Evolutionary conservation across 2,329 filamentous ascomycete genomes (phyloP), one percentile per base, ranked within the genome.

Genomic region (Sporothrix humicola): DNA sequence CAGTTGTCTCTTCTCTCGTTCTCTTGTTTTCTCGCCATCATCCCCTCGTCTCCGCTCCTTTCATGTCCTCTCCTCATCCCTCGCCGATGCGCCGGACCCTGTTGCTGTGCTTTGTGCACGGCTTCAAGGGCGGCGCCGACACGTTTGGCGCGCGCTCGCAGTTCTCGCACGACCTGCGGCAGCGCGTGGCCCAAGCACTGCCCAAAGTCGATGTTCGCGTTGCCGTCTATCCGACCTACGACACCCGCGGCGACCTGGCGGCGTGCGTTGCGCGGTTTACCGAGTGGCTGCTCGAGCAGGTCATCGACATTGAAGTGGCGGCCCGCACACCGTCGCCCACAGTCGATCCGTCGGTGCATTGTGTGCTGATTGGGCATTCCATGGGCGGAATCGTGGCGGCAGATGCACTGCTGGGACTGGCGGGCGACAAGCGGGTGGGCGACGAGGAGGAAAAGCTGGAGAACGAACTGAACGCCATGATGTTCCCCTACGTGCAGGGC

Each of bases 311-410:
- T 78, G 95, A 99, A 83, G 95, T 98, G 73, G 90, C 88, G 42
- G 92, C 93, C 77, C 87, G 87, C 63, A 95, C 94, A 0, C 89
- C 93, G 1, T 95, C 92, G 5, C 95, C 95, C 0, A 97, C 93
- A 0, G 87, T 97, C 76, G 93, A 97, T 75, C 94, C 94, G 5
- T 94, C 92, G 0, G 93, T 97, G 23, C 91, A 90, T 79, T 92
- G 92, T 42, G 87, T 97, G 65, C 87, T 98, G 17, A 85, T 97
- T 73, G 95, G 95, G 31, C 95, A 98, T 81, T 95, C 92, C 9
- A 98, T 92, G 93, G 93, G 93, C 77, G 96, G 96, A 78, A 98
- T 98, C 78, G 94, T 98, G 65, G 95, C 94, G 12, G 95, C 94
- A 48, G 96, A 98, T 80, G 92, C 94, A 15, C 86, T 95, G 76